Base-by-base conservation (phyloP, 805 yeast species). In the Kazachstania psychrophila region DNA sequence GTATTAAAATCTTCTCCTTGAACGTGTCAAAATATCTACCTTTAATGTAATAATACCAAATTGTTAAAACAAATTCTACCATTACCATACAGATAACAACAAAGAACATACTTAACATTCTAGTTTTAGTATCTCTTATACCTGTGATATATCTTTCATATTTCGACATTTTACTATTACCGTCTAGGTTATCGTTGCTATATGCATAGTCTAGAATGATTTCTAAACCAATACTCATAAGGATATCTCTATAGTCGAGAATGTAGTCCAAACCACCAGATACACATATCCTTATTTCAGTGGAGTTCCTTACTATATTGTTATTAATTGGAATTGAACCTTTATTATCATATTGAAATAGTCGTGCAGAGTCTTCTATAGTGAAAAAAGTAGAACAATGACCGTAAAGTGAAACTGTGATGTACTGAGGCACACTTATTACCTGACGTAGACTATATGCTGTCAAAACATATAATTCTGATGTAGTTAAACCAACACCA, bases 151-250 rank as follows among this genome's bases (percentile, higher is more conserved):
- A 52, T 3, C 23, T 25, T 11, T 28, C 28, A 23, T 53, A 54
- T 10, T 26, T n/a, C 4, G 24, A 3, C 9, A 27, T 12, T 8
- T 12, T 11, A 2, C 26, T n/a, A 2, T 26, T 14, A 12, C 35
- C 17, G 3, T 35, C 24, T 4, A 35, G 26, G 14, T 30, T 19
- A 12, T 37, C 38, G 30, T 34, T 26, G 8, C 45, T 45, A 42
- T 56, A 58, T 5, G 60, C 60, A 35, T 49, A 58, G 30, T 46
- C 52, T 32, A 58, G 31, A 7, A 58, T 49, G 13, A 56, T 54
- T 14, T 49, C 50, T 23, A 58, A 40, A 2, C 58, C 59, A 12
- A 51, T 35, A 9, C 42, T 43, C 6, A 42, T 31, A 26, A 58
- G 34, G 1, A 50, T 40, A 11, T 49, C 45, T 40, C 56, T 44